These are phyloP conservation scores for Pythium diclinum DNA, from an alignment of 352 stramenopile species.

Conservation along the genomic window DNA sequence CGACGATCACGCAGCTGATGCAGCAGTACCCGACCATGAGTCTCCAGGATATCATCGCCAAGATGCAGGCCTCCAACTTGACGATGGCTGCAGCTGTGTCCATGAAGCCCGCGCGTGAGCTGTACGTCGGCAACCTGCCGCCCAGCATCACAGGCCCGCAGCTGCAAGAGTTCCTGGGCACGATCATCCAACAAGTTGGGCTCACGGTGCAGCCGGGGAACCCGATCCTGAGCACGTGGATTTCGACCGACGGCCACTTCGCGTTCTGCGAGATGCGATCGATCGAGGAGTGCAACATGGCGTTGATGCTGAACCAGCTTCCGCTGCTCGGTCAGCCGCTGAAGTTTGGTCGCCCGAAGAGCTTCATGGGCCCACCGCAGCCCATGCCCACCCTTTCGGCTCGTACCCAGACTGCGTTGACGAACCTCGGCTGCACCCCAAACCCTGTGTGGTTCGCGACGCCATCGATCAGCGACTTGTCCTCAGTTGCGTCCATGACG, in stretches of 20 bases:
- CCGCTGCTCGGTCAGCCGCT: constrained; percentile 74
- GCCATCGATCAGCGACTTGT: constrained; percentile 15
- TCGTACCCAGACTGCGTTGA: constrained; percentile 71
- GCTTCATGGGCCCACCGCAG: constrained; percentile 81
- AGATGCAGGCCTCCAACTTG: constrained; percentile 83
- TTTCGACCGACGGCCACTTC: constrained; percentile 83
- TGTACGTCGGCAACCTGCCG: constrained; percentile 87
- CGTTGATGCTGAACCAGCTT: constrained; percentile 79
- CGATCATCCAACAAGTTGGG: constrained; percentile 86
- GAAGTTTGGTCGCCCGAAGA: constrained; percentile 83
- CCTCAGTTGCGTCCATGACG: constrained; percentile 15
- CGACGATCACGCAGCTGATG: constrained; percentile 87
- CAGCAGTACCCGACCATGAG: constrained; percentile 86
- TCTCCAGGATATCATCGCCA: constrained; percentile 86
- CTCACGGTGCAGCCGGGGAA: constrained; percentile 73
- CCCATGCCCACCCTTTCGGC: constrained; percentile 64
- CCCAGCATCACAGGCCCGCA: constrained; percentile 77
- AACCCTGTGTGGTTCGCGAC: constrained; percentile 79
- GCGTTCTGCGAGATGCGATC: constrained; percentile 88
- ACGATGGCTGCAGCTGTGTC: constrained; percentile 68
- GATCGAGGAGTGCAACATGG: constrained; percentile 84
- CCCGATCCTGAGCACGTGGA: constrained; percentile 84
- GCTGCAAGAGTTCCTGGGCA: constrained; percentile 83
- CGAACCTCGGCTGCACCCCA: constrained; percentile 77
- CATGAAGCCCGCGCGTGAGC: constrained; percentile 76